phyloP scores from a whole-genome alignment of 2,329 filamentous ascomycete species.

The Cytospora piceae region DNA sequence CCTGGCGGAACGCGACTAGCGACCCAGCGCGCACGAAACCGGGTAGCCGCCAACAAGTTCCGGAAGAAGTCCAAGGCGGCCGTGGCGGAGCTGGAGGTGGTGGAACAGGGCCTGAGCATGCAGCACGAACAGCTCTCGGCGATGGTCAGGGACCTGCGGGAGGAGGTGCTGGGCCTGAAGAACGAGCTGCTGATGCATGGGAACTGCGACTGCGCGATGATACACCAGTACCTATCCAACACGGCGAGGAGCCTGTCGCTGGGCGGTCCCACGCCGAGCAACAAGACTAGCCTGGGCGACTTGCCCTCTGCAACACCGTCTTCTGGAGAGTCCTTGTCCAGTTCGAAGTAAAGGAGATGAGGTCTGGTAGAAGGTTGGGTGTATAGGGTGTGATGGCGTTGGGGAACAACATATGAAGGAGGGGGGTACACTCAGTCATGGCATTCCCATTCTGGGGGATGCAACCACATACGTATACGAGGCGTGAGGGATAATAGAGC shows the following conservation, averaged over 20 bases:
- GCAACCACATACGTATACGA: not conserved
- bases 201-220: slow-evolving; percentile 36
- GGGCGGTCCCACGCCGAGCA: not conserved
- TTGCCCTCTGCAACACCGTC: not conserved
- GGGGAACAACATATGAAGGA: too few species aligned
- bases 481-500: not conserved
- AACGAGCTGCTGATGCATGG: slow-evolving; percentile 38
- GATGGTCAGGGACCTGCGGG: slow-evolving; percentile 32
- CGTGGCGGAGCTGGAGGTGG: slow-evolving; percentile 34
- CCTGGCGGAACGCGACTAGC: not conserved
- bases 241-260: slow-evolving; percentile 31
- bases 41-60: slow-evolving; percentile 38
- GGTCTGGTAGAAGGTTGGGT: not conserved
- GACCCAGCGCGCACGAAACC: slow-evolving; percentile 35
- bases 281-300: not conserved
- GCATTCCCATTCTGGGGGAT: not conserved
- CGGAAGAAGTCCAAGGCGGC: slow-evolving; percentile 38
- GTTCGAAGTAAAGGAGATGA: not conserved
- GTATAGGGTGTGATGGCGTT: not conserved
- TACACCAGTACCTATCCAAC: slow-evolving; percentile 37
- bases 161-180: slow-evolving; percentile 40
- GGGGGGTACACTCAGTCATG: not conserved
- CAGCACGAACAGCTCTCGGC: slow-evolving; percentile 32
- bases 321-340: not conserved
- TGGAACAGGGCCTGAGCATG: slow-evolving; percentile 30